Percentiles rank a stretch among this genome's conserved stretches.
Evolutionary conservation across 2,329 filamentous ascomycete genomes (phyloP).

Genomic region (Sarocladiaceae sp.): DNA sequence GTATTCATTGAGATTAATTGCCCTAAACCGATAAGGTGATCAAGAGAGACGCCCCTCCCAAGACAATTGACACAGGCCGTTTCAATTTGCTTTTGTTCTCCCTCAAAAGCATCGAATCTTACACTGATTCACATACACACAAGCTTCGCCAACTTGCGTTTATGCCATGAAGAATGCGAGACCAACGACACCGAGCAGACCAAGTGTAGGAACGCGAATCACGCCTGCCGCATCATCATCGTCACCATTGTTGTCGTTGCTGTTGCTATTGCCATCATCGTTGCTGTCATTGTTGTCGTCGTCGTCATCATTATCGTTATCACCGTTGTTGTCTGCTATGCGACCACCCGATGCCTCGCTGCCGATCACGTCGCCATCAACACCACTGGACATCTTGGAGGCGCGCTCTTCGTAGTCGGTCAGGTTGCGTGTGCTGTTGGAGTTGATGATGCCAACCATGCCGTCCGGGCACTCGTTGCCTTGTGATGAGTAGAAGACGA

Average conservation of each 20-base stretch:
- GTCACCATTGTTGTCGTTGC: conserved; percentile 2
- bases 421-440: conserved; percentile 23
- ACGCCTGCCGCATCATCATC: conserved; percentile 11
- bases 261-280: conserved; percentile 4
- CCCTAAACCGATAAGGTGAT: neutral
- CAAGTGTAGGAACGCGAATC: conserved; percentile 10
- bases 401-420: conserved; percentile 27
- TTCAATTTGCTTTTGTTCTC: neutral
- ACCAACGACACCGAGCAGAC: conserved; percentile 14
- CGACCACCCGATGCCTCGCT: conserved; percentile 24
- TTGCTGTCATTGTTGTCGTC: conserved; percentile 10
- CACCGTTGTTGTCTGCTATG: conserved; percentile 19
- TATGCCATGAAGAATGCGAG: conserved; percentile 14
- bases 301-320: conserved; percentile 12
- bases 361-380: conserved; percentile 19
- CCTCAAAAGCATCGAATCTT: neutral
- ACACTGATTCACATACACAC: neutral
- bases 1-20: conserved; percentile 3
- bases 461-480: conserved; percentile 30
- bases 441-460: conserved; percentile 37
- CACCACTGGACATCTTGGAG: conserved; percentile 18
- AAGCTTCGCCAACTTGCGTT: too few relatives aligned
- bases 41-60: neutral
- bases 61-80: conserved; percentile 7
- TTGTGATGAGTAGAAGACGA: conserved; percentile 35